Base-by-base conservation (phyloP, 192 early-diverging fungal species). In the Thamnidium elegans region DNA sequence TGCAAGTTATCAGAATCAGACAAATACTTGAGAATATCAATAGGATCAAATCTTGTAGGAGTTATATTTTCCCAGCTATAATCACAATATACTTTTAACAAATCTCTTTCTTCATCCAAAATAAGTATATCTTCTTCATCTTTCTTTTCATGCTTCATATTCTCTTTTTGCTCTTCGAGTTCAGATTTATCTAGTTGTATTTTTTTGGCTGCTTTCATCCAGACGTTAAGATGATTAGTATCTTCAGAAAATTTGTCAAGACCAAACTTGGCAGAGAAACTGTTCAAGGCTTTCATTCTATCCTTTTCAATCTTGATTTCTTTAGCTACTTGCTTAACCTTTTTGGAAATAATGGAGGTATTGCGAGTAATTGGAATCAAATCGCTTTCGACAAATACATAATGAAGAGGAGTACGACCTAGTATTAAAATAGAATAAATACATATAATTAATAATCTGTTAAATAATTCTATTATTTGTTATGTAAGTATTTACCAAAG, bases 341-440 rank as follows among this genome's bases (percentile, higher is more conserved):
- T 79, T 32, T 72, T 48, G 1, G 62, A 19, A 21, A 56, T 21
- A 6, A 50, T 17, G 14, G 17, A 13, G 0, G 61, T 58, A 30
- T 63, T n/a, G 19, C 42, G 7, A 71, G 81, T 83, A 3, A 60
- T 50, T 1, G 83, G 83, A 36, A 85, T 74, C 1, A 32, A 44
- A 23, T 62, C 51, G 15, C 78, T 32, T 7, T 65, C 68, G 11
- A 73, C 55, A 58, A 82, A 85, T 10, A 75, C 74, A 39, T 82
- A 73, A 54, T 86, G 84, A 7, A 86, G 59, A 13, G 81, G 73
- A 13, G 79, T 77, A 17, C 81, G 68, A 0, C 81, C 81, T 74
- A 67, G 9, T 56, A 26, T 26, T 26, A 26, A 26, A 26, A 26
- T 26, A 26, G 3, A 2, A 26, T 26, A 26, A 2, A 26, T 26